A percentile compares a stretch with the other conserved stretches of the same genome.
phyloP scores from a whole-genome alignment of 306 rosid species.

The Adenanthera pavonina region DNA sequence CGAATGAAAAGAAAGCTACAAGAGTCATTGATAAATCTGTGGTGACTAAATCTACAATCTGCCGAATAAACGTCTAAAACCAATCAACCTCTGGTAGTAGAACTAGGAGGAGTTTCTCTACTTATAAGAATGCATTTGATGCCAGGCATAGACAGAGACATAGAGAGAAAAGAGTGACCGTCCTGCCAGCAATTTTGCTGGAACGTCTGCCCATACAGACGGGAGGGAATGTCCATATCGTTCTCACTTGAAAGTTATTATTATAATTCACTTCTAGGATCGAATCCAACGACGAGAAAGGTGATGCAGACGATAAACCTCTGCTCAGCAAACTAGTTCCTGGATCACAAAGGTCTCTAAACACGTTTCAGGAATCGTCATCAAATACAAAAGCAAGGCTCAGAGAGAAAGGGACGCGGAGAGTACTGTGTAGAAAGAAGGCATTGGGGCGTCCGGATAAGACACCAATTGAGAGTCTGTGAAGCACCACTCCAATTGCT shows the following conservation, averaged over 20 bases:
- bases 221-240: conserved; percentile 65
- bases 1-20: neutral
- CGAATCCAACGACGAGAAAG: conserved; percentile 35
- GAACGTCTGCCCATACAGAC: conserved; percentile 95
- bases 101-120: neutral
- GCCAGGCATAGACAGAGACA: neutral
- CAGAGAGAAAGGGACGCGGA: conserved; percentile 12
- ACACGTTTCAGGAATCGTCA: conserved; percentile 24
- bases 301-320: conserved; percentile 45
- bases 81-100: neutral
- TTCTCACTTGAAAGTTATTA: conserved; percentile 41
- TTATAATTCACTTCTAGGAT: conserved; percentile 16
- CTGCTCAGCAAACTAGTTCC: conserved; percentile 50
- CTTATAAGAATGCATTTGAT: neutral
- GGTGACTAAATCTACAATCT: neutral
- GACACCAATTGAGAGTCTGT: conserved; percentile 44
- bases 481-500: conserved; percentile 56
- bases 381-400: neutral
- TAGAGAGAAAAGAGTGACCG: conserved; percentile 52
- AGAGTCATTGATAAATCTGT: neutral
- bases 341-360: conserved; percentile 44
- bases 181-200: conserved; percentile 91
- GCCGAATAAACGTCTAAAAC: neutral
- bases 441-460: conserved; percentile 47
- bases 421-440: conserved; percentile 47